Conservation (phyloP, 768 basidiomycete genomes). For the Pleurotus salmoneostramineus region DNA sequence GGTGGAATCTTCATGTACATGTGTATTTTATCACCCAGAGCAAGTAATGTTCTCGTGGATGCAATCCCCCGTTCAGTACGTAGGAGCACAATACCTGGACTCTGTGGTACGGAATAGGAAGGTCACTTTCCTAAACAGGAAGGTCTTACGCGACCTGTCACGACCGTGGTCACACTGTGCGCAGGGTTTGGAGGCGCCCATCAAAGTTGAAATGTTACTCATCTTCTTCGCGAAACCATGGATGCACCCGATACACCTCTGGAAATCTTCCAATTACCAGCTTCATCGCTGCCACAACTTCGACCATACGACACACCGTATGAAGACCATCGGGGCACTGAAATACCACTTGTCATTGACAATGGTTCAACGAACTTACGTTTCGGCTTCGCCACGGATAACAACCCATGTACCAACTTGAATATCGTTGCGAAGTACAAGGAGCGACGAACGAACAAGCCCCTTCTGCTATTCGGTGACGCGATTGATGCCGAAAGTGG, state of each 20-base stretch:
- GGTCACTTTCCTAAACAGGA: not conserved
- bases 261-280: too few relatives aligned
- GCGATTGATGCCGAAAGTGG: conserved; percentile 85
- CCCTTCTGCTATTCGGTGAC: conserved; percentile 83
- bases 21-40: not conserved
- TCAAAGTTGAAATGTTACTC: not conserved
- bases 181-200: not conserved
- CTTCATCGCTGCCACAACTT: too few relatives aligned
- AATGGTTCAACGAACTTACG: conserved; percentile 82
- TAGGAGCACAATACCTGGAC: too few relatives aligned
- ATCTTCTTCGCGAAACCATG: not conserved
- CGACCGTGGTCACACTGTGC: not conserved
- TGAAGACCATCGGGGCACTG: conserved; percentile 39
- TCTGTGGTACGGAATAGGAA: not conserved
- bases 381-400: conserved; percentile 74
- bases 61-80: too few relatives aligned
- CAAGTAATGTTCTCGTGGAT: not conserved
- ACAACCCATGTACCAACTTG: conserved; percentile 51
- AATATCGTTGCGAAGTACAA: conserved; percentile 86
- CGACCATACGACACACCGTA: conserved; percentile 28
- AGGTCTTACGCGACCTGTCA: not conserved
- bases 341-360: conserved; percentile 79
- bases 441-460: conserved; percentile 81
- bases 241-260: not conserved
- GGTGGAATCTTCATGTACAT: not conserved